A percentile compares a stretch with the other conserved stretches of the same genome.
These are phyloP conservation scores for Phylloporus scabripes DNA, from an alignment of 768 basidiomycete species.

Conservation along the genomic window DNA sequence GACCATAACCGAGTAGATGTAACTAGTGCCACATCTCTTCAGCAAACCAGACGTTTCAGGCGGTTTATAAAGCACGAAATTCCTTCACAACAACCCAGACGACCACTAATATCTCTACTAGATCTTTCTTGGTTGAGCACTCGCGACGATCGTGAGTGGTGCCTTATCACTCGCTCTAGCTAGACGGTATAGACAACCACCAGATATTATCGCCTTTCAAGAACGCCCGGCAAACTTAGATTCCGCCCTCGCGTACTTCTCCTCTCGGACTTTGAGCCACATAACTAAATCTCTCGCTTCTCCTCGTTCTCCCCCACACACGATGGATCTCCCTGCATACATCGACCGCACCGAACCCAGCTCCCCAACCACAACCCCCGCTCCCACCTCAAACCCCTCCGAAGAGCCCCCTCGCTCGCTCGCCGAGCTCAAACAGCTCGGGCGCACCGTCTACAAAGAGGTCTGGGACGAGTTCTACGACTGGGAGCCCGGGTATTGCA, in stretches of 20 bases:
- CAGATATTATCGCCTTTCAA: background rate
- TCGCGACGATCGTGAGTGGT: background rate
- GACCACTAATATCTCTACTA: background rate
- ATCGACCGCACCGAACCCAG: constrained; percentile 24
- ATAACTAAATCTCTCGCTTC: background rate
- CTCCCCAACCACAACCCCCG: constrained; percentile 4
- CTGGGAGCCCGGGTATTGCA: constrained; percentile 37
- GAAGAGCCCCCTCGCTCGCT: background rate
- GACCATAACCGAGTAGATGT: too few species aligned
- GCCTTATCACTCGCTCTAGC: too few species aligned
- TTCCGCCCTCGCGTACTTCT: background rate
- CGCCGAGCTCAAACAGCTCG: constrained; percentile 20
- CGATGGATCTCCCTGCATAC: constrained; percentile 16
- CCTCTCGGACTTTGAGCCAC: background rate
- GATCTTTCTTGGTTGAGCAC: background rate
- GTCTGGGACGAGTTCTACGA: constrained; percentile 44
- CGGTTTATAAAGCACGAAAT: too few species aligned
- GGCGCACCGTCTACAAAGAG: constrained; percentile 28
- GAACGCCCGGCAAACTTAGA: background rate
- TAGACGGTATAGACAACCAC: too few species aligned
- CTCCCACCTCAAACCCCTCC: background rate
- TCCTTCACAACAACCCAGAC: too few species aligned
- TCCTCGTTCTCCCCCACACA: too few species aligned
- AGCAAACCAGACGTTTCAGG: too few species aligned
- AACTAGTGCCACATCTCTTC: background rate